Base-by-base conservation (phyloP, 1,284 basidiomycete species). In the Hymenochaete sp. region DNA sequence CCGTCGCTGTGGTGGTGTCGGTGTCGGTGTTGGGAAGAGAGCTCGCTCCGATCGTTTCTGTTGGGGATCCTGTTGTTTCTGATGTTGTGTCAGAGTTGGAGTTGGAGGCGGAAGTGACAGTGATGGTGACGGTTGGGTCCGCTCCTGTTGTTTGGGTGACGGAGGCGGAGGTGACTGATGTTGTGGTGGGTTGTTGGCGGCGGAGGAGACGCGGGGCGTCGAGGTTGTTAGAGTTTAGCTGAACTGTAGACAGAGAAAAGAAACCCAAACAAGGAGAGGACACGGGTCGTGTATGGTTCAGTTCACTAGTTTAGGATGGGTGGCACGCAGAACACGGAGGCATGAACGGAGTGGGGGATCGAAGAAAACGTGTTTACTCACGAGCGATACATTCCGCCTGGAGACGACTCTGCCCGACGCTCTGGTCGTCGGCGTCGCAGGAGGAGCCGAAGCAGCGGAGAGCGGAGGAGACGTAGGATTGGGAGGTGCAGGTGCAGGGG, bases 401-500 rank as follows among this genome's bases (percentile, higher is more conserved):
- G 2, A 28, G 27, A 21, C 28, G 9, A 14, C 24, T 22, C 14
- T 21, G 13, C 3, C 25, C 39, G 6, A 7, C 28, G 24, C 28
- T 27, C 8, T 13, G 18, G 11, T 40, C 38, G 18, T 40, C 38
- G 16, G 16, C 21, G 22, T 40, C 22, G 10, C 38, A 40, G 7
- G 38, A 11, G 9, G 22, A 40, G 18, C 5, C 22, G 18, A 40
- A 40, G 38, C 38, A 40, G 7, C 28, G 38, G 2, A 19, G 5
- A 25, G 18, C 38, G 18, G 11, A n/a, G 5, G 38, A 26, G 4
- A 40, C 28, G 38, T 26, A 40, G 2, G 38, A 26, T 27, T 8
- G 3, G n/a, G 38, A 40, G 25, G 16, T 40, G 24, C 38, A 40
- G n/a, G 24, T 26, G 22, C 38, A 40, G 8, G 38, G 38, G 9